Evolutionary conservation across 1,284 basidiomycete genomes (phyloP).

Genomic region (Ceratorhiza oryzae-sativae): DNA sequence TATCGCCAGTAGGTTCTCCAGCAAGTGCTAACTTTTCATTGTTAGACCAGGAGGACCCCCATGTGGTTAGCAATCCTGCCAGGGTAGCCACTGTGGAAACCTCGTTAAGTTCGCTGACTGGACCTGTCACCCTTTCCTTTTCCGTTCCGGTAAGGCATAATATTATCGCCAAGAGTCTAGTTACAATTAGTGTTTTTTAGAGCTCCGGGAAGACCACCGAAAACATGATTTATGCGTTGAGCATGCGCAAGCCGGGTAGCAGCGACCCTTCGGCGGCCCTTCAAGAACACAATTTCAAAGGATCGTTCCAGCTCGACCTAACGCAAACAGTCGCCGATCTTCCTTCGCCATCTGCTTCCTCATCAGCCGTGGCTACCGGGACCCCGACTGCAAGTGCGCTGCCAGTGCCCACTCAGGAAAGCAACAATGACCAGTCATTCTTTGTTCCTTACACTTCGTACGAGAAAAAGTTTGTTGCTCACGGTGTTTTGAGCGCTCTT

Average conservation of each 20-base stretch:
- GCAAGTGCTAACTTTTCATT: not conserved
- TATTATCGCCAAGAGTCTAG: not conserved
- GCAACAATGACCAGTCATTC: not conserved
- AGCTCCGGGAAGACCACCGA: slow-evolving; percentile 32
- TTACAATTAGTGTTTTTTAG: not conserved
- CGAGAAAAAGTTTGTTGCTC: slow-evolving; percentile 26
- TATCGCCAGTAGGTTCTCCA: no score
- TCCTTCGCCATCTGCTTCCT: not conserved
- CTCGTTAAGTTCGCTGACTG: slow-evolving; percentile 7
- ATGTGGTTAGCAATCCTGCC: slow-evolving; percentile 30
- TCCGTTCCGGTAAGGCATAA: slow-evolving; percentile 14
- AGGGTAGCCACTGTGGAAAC: slow-evolving; percentile 28
- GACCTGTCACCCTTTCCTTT: slow-evolving; percentile 33
- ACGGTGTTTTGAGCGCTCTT: slow-evolving; percentile 27
- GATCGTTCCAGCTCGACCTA: slow-evolving; percentile 10
- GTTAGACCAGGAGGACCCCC: slow-evolving; percentile 35
- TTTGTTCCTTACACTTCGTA: slow-evolving; percentile 1
- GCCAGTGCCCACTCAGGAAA: slow-evolving; percentile 13
- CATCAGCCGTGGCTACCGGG: not conserved
- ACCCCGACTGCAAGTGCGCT: not conserved
- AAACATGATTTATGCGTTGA: slow-evolving; percentile 25
- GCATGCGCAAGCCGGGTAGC: slow-evolving; percentile 3
- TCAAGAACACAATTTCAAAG: slow-evolving; percentile 3
- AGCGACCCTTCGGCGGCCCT: not conserved
- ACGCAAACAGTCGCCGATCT: slow-evolving; percentile 12